A percentile compares a stretch with the other conserved stretches of the same genome.
Conservation (phyloP, 352 stramenopile genomes). For the Albugo laibachii region DNA sequence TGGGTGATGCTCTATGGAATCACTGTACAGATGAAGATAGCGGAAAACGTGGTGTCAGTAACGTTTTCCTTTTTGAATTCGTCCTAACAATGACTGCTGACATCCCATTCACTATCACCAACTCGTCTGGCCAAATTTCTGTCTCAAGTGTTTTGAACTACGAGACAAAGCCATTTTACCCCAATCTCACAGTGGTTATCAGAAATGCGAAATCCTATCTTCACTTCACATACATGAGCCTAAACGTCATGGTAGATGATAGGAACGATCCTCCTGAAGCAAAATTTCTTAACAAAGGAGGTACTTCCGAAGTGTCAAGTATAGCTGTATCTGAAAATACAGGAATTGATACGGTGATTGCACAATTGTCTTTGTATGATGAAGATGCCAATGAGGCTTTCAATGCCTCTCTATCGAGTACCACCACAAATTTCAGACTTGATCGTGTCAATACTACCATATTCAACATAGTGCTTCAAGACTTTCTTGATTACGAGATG, state of each 20-base stretch:
- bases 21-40: slow-evolving; percentile 25
- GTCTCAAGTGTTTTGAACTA: slow-evolving; percentile 10
- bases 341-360: slow-evolving; percentile 4
- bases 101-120: no score
- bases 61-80: slow-evolving; percentile 20
- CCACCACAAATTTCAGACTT: slow-evolving; percentile 3
- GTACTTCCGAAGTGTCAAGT: not conserved
- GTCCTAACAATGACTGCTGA: no score
- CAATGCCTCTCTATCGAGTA: slow-evolving; percentile 2
- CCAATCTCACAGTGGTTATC: slow-evolving; percentile 12
- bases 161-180: slow-evolving; percentile 9
- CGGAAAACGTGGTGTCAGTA: slow-evolving; percentile 3
- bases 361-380: slow-evolving; percentile 5
- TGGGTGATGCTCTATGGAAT: slow-evolving; percentile 18
- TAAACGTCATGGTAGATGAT: slow-evolving; percentile 13
- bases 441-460: slow-evolving; percentile 8
- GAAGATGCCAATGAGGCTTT: slow-evolving; percentile 10
- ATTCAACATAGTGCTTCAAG: slow-evolving; percentile 3
- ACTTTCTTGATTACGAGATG: slow-evolving; percentile 10
- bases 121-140: slow-evolving; percentile 7
- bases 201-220: slow-evolving; percentile 8
- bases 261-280: slow-evolving; percentile 21
- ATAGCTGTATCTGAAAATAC: slow-evolving; percentile 4
- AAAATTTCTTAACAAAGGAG: slow-evolving; percentile 6
- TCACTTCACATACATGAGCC: slow-evolving; percentile 2